Conservation (phyloP, 2,329 filamentous ascomycete species). For the Ceratocystis harringtonii region DNA sequence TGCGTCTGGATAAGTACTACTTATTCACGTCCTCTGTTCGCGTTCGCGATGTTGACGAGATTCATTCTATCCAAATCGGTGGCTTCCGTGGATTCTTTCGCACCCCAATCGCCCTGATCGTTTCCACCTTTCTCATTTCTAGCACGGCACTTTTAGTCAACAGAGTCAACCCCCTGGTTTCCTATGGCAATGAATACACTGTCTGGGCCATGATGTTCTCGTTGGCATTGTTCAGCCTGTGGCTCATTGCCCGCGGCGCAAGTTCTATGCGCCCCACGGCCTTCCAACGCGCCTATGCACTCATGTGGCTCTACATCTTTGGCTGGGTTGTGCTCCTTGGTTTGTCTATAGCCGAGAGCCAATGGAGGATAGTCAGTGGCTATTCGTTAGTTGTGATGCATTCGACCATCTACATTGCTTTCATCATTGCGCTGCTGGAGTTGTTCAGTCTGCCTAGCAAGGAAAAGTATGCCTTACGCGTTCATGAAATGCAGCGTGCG, state of each 20-base stretch:
- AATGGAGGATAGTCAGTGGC: slow-evolving; percentile 54
- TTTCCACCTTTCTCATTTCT: slow-evolving; percentile 53
- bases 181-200: slow-evolving; percentile 71
- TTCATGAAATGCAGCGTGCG: slow-evolving; percentile 30
- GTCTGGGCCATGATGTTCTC: slow-evolving; percentile 74
- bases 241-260: slow-evolving; percentile 67
- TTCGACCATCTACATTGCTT: slow-evolving; percentile 55
- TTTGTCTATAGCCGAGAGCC: slow-evolving; percentile 61
- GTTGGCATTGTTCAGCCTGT: slow-evolving; percentile 64
- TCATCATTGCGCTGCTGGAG: slow-evolving; percentile 64
- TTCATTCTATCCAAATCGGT: slow-evolving; percentile 48
- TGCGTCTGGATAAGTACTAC: slow-evolving; percentile 69
- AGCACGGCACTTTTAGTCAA: slow-evolving; percentile 59
- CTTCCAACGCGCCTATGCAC: slow-evolving; percentile 63
- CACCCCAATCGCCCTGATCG: slow-evolving; percentile 58
- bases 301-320: slow-evolving; percentile 70
- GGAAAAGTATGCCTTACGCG: slow-evolving; percentile 47
- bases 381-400: slow-evolving; percentile 76
- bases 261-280: slow-evolving; percentile 73
- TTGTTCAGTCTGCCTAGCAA: slow-evolving; percentile 63
- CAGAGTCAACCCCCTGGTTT: slow-evolving; percentile 75
- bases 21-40: slow-evolving; percentile 52
- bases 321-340: slow-evolving; percentile 59
- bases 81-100: slow-evolving; percentile 75
- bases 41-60: slow-evolving; percentile 43